These are phyloP conservation scores for Borovskyia barvae DNA, from an alignment of 208 protist genomes.

Conservation along the genomic window DNA sequence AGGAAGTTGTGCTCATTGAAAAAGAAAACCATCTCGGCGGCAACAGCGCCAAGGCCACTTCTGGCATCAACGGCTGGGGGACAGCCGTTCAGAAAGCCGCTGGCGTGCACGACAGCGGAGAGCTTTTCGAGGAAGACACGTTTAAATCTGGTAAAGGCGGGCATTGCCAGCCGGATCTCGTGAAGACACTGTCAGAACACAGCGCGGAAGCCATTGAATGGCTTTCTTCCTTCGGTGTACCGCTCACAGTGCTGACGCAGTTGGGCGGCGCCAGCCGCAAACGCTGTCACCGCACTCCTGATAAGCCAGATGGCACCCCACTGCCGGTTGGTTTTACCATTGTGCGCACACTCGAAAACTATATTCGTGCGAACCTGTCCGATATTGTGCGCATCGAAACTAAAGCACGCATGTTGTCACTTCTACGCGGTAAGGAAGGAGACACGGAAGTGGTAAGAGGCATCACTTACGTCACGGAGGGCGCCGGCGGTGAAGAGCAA, in stretches of 20 bases:
- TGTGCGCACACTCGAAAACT: constrained; percentile 76
- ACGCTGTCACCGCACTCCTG: constrained; percentile 84
- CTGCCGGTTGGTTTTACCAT: constrained; percentile 90
- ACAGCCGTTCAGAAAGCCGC: constrained; percentile 79
- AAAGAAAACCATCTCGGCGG: constrained; percentile 90
- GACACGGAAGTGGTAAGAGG: constrained; percentile 33
- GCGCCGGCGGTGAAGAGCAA: constrained; percentile 10
- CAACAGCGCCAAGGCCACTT: constrained; percentile 96
- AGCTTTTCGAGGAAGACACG: constrained; percentile 83
- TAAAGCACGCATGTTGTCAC: constrained; percentile 31
- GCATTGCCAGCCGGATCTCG: constrained; percentile 68
- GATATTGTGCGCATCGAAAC: constrained; percentile 65
- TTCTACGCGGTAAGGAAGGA: constrained; percentile 34
- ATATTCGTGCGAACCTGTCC: constrained; percentile 64
- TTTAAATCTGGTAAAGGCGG: constrained; percentile 62
- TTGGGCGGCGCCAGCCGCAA: constrained; percentile 87
- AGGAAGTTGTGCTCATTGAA: constrained; percentile 88
- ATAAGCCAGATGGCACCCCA: constrained; percentile 74
- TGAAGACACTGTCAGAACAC: constrained; percentile 75
- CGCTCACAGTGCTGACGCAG: constrained; percentile 82
- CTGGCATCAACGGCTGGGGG: constrained; percentile 94
- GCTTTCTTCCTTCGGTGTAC: constrained; percentile 78
- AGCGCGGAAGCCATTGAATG: constrained; percentile 72
- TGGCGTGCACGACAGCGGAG: constrained; percentile 53
- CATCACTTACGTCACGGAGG: constrained; percentile 24